Percentiles rank a stretch among this genome's conserved stretches.
Conservation (phyloP, 2,329 filamentous ascomycete species). For the Colletotrichum truncatum region DNA sequence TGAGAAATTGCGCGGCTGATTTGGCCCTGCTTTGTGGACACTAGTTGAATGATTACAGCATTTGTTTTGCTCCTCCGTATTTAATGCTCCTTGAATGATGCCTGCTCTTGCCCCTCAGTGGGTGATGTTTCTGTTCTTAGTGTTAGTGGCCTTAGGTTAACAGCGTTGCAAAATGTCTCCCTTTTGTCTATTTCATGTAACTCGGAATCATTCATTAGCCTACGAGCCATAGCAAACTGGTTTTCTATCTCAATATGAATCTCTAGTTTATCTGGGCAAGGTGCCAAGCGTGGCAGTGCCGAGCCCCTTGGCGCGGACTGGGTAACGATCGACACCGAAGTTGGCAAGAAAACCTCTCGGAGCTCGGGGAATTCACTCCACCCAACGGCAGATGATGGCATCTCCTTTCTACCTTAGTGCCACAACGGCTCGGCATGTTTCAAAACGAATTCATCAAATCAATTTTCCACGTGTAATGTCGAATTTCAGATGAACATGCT, state of each 20-base stretch:
- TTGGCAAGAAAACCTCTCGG: not conserved
- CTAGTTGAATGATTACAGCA: too few relatives aligned
- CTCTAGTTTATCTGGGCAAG: constrained; percentile 17
- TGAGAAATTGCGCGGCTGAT: too few relatives aligned
- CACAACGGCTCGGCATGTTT: constrained; percentile 15
- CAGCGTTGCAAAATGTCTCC: too few relatives aligned
- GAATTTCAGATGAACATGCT: not conserved
- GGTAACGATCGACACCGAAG: constrained; percentile 13
- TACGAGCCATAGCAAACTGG: not conserved
- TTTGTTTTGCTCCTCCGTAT: too few relatives aligned
- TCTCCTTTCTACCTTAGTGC: not conserved
- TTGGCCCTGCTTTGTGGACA: too few relatives aligned
- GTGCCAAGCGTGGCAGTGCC: constrained; percentile 27
- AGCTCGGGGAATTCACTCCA: not conserved
- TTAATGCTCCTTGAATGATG: too few relatives aligned
- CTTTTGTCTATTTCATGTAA: too few relatives aligned
- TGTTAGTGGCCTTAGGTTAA: too few relatives aligned
- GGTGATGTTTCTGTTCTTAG: too few relatives aligned
- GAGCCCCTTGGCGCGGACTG: constrained; percentile 8
- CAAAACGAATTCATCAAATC: not conserved
- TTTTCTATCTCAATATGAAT: constrained; percentile 14
- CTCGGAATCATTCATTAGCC: too few relatives aligned
- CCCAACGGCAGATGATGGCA: not conserved
- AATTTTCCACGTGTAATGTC: constrained; percentile 17
- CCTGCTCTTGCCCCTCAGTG: too few relatives aligned